phyloP scores from a whole-genome alignment of 148 eudicot genomes.

The Cornus controversa region DNA sequence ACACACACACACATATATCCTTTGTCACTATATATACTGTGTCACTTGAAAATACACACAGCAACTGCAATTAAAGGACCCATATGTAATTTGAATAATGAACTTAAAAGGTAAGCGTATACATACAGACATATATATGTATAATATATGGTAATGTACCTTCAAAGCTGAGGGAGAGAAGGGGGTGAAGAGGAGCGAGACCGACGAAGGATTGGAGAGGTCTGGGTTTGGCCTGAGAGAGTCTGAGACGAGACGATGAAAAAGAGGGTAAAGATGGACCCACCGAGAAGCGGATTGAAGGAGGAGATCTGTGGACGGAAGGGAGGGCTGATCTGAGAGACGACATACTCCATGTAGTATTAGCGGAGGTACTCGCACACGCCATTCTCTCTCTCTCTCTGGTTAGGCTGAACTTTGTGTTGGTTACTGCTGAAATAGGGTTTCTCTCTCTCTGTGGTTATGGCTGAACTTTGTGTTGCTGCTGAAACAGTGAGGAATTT shows the following conservation, averaged over 20 bases:
- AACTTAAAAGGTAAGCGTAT: too few species aligned
- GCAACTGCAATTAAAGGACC: too few species aligned
- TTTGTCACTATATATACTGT: too few species aligned
- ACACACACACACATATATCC: too few species aligned
- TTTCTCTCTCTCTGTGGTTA: too few species aligned
- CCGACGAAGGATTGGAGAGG: constrained; percentile 46
- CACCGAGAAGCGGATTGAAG: constrained; percentile 24
- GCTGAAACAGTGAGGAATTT: too few species aligned
- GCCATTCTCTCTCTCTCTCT: neutral
- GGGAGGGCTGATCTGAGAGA: constrained; percentile 50
- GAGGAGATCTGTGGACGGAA: neutral
- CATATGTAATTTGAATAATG: too few species aligned
- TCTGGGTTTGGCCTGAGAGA: constrained; percentile 30
- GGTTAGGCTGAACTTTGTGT: too few species aligned
- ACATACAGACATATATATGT: neutral
- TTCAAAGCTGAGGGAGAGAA: constrained; percentile 23
- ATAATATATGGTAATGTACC: constrained; percentile 21
- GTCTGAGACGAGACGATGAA: neutral
- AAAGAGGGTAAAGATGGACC: constrained; percentile 22
- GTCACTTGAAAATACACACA: too few species aligned
- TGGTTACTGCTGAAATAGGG: too few species aligned
- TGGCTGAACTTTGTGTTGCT: too few species aligned
- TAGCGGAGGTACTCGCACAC: constrained; percentile 9
- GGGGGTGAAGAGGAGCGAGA: constrained; percentile 56
- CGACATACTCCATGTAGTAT: constrained; percentile 58